Percentiles rank a stretch among this genome's conserved stretches.
Evolutionary conservation across 2,329 filamentous ascomycete genomes (phyloP).

Genomic region (Fusarium sp.): DNA sequence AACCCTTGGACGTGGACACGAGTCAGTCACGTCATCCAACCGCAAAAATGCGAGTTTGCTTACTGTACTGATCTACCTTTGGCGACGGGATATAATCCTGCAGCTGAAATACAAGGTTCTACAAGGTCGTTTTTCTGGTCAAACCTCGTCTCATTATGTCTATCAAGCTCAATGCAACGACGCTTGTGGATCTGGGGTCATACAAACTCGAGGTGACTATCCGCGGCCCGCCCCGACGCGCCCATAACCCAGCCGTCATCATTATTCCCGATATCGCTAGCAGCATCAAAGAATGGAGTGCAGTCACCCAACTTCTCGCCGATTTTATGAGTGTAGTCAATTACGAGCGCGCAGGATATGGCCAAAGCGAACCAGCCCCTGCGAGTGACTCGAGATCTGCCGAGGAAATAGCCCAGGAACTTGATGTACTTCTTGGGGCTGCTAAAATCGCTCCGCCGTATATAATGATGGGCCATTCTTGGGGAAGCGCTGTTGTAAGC

Average conservation of each 20-base stretch:
- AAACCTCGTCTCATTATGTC: background rate
- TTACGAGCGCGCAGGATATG: constrained; percentile 31
- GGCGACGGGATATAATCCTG: too few species aligned
- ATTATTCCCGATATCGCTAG: constrained; percentile 25
- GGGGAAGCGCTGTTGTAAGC: constrained; percentile 2
- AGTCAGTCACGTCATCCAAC: too few species aligned
- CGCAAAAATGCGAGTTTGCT: too few species aligned
- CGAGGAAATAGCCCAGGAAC: constrained; percentile 13
- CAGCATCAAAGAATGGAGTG: constrained; percentile 33
- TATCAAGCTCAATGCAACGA: background rate
- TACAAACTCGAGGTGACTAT: constrained; percentile 13
- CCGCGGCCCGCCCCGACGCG: constrained; percentile 28
- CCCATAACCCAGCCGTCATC: constrained; percentile 31
- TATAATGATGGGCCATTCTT: constrained; percentile 20
- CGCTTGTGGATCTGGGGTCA: background rate
- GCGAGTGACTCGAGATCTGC: background rate
- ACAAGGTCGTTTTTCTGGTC: too few species aligned
- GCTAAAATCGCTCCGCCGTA: constrained; percentile 31
- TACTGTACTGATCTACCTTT: too few species aligned
- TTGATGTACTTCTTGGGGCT: constrained; percentile 16
- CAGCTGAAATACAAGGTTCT: too few species aligned
- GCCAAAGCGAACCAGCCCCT: constrained; percentile 9
- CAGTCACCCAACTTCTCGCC: constrained; percentile 9
- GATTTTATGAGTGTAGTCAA: constrained; percentile 20
- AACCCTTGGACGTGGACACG: too few species aligned